Base-by-base conservation (phyloP, 116 monocot species). In the Iris pallida region DNA sequence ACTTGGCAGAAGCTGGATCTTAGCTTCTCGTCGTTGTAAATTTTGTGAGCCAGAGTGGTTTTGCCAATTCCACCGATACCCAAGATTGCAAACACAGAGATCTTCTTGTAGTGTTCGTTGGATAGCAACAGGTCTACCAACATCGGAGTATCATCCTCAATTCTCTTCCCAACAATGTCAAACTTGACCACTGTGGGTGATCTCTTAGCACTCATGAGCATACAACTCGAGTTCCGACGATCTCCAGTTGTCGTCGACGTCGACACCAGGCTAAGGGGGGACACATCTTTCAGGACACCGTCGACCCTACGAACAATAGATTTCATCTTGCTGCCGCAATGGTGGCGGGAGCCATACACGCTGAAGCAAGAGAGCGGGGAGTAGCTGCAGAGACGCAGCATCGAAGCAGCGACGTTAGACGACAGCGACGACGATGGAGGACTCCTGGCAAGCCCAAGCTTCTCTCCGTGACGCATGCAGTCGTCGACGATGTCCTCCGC, bases 61-160 rank as follows among this genome's bases (percentile, higher is more conserved):
- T 78, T 83, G 45, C 83, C 78, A 42, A 78, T 83, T 3, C 83
- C 83, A 11, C 78, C 67, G 16, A 67, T 67, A 9, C 82, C 82
- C 8, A 65, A 51, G 14, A 78, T 71, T 5, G 78, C 82, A 1
- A 74, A 52, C 15, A 75, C 47, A 18, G 10, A 4, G 30, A 53
- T 16, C 3, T 75, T 48, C 17, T 46, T 44, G 11, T 62, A 47
- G 13, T 59, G 54, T 54, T n/a, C 54, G 1, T 16, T 7, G 49
- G 49, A 52, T 4, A 16, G 54, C 14, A 76, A 51, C 42, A 57
- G 42, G 11, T 77, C 69, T n/a, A 73, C 82, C 53, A 82, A 20
- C 4, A 1, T 9, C 5, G 20, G 43, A 3, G 77, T 53, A 9
- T 69, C 82, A 45, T 68, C 17, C 45, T 73, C 70, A 0, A 82